Base-by-base conservation (phyloP, 768 basidiomycete species). In the Calocera cornea region DNA sequence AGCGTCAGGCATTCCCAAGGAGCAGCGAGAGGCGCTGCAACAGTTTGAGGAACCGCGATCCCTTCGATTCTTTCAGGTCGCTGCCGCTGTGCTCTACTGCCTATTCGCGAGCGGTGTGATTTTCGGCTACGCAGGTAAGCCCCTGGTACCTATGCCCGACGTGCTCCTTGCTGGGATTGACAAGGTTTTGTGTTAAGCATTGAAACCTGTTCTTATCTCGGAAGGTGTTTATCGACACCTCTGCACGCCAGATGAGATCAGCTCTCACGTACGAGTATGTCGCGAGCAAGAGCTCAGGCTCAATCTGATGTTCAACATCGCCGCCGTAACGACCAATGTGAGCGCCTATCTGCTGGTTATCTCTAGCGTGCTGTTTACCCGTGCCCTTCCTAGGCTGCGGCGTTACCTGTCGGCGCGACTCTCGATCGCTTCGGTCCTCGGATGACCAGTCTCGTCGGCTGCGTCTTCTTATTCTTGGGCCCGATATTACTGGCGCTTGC, bases 321-420 rank as follows among this genome's bases (percentile, higher is more conserved):
- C 75, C 7, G 74, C 74, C 12, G 74, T 75, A n/a, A 72, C 74
- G 16, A 77, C 75, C 40, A 78, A 78, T 70, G 75, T 74, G 65
- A 65, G 71, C 67, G 8, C 8, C 5, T 17, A 7, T 5, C 44
- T 47, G n/a, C 19, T 47, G 19, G 5, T 19, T 19, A 47, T 19
- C 40, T 36, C 5, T 34, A 65, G 64, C 65, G 66, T 14, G 33
- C 70, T 34, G 64, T 34, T 24, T 64, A 34, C 7, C 22, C 68
- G 11, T 34, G 64, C 24, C 36, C 31, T 40, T 66, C 34, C 40
- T 49, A 74, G 71, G 71, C 71, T 34, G 72, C 68, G n/a, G 75
- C 76, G 8, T 65, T 77, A 40, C 73, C 76, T 0, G 71, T 74
- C 12, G 77, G 76, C 11, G 65, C 70, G 10, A 54, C 73, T 33